Evolutionary conservation across 169 alveolate genomes (phyloP), one percentile per base, ranked within the genome.

Genomic region (Eimeria zaria): DNA sequence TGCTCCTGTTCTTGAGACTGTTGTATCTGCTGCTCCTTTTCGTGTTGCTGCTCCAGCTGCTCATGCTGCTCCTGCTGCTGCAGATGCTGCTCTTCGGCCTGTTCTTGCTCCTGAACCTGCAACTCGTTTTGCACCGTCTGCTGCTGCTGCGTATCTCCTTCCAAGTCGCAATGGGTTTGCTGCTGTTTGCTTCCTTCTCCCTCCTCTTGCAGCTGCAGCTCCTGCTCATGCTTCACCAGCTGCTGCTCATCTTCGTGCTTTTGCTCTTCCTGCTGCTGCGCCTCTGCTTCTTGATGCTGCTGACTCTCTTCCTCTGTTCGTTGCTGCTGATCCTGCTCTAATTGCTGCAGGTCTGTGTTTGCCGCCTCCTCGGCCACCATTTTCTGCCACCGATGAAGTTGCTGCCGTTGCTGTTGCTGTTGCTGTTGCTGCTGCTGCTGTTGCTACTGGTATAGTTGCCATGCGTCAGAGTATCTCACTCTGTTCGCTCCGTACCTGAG

Each of bases 291-390:
- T n/a, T n/a, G n/a, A n/a, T n/a, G n/a, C n/a, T n/a, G n/a, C n/a
- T n/a, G 53, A 18, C 30, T 39, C 18, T 36, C 55, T 24, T 73
- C 84, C 27, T 44, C 55, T 12, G 8, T 12, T 41, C 20, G 27
- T 18, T 39, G 58, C 84, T 73, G 58, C 84, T 73, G 84, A 0
- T 18, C 8, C 53, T 36, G 84, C 55, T 73, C 84, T 41, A 27
- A 14, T 73, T 73, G 84, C 84, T 73, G 84, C 55, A 73, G 12
- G 33, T 73, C 84, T 73, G 30, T 18, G 84, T 36, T 36, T 12
- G 55, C 58, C 33, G 53, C 53, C 18, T 73, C 84, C 30, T 36
- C 84, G 20, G 84, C 58, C 84, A 11, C 84, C 84, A 73, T 73
- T 44, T 73, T 73, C 51, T 7, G 53, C 58, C 30, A 18, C 84